Evolutionary conservation across 345 rosid species (phyloP), one percentile per base, ranked within the genome.

Genomic region (Aquilaria yunnanensis): DNA sequence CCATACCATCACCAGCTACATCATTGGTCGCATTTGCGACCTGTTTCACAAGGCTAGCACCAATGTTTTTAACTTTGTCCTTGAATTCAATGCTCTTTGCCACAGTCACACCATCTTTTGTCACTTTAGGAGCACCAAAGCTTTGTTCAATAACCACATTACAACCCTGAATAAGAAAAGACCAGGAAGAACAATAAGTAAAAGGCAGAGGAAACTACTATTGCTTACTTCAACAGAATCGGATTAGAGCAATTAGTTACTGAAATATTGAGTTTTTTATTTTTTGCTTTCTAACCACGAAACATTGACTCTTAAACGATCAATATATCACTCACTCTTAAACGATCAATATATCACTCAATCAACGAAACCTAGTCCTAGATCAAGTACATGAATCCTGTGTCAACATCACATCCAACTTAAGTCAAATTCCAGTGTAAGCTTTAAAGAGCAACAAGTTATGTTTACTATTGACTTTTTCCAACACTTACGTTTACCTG

Each of bases 11-110:
- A 54, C 97, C 96, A 8, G 97, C 97, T 6, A 73, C 91, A 65
- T 91, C 97, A 67, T 95, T 95, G 46, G 99, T 89, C 49, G 99
- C 99, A 72, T 95, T 95, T 52, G 99, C 97, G 63, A 94, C 99
- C 80, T 87, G 99, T 78, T 94, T 94, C 63, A 94, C 99, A 49
- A 91, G 97, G 76, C 99, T 94, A 43, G 99, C 99, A 71, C 97
- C 97, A 57, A 94, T 73, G 48, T 94, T 94, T 78, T 86, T 94
- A 14, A 88, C 80, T 73, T 84, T 85, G 60, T 87, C 97, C 70
- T 86, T 83, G 75, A 91, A 94, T 65, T 95, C 99, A 70, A 89
- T 83, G 77, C 99, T 91, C 77, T 94, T 94, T 13, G 99, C 99
- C 60, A 94, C 96, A 47, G 99, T 94, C 2, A 87, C 99, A 68